Evolutionary conservation across 2,329 filamentous ascomycete genomes (phyloP), one percentile per base, ranked within the genome.

Genomic region (Fusarium haematococcum): DNA sequence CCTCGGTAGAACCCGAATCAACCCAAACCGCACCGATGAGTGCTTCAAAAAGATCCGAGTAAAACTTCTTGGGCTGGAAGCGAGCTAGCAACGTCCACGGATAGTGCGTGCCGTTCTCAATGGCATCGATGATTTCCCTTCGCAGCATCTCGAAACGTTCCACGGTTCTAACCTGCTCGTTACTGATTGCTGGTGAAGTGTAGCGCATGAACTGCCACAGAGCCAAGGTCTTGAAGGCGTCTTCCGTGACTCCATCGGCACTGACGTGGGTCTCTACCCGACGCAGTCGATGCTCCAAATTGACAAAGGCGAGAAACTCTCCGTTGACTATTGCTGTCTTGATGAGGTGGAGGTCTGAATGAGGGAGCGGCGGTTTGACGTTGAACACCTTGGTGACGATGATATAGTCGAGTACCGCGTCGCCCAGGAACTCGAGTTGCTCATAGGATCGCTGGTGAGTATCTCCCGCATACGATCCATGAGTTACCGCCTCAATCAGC

Each of bases 401-500:
- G 65, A 98, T 85, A 75, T 91, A 89, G 81, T 98, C 96, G 0
- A 98, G 89, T 3, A 98, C 86, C 0, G 95, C 90, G 76, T 98
- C 96, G 1, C 96, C 96, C 0, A 98, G 85, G 77, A 97, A 98
- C 79, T 98, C 96, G 1, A 98, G 88, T 0, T 95, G 90, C 75
- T 98, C 93, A 14, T 91, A 87, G 0, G 84, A 83, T 54, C 79
- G 76, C 16, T 73, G 70, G 2, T 71, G 67, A 25, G 83, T 86
- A 3, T 85, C 85, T 6, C 87, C 84, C 18, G 84, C 82, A 33
- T 85, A 85, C 0, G 94, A 95, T 0, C 90, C 85, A 79, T 98
- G 95, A 0, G 95, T 98, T 59, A 96, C 86, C 3, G 95, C 93
- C 83, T 98, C 94, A 0, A 93, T 79, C 1, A 98, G 86, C 1